Evolutionary conservation across 129 eudicot species (phyloP), one percentile per base, ranked within the genome.

Genomic region (Flaveria linearis): DNA sequence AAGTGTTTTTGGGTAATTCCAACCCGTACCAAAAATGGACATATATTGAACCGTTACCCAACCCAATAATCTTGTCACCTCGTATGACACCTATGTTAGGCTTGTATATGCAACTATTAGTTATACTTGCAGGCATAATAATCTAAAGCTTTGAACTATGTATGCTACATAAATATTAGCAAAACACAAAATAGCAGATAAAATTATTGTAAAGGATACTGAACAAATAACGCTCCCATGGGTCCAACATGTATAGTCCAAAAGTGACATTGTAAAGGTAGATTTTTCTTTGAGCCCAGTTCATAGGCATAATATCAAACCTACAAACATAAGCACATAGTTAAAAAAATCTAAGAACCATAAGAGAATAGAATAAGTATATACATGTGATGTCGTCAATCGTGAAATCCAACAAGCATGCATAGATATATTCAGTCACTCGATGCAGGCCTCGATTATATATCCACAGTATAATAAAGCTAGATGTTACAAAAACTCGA

Each of bases 161-260:
- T 1, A 23, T 69, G 58, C 2, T 20, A 22, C 46, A 13, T 28
- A 0, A 13, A 13, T 25, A 13, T 28, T 2, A 30, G 9, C 42
- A 20, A 18, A 73, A 73, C 4, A 36, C 13, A 39, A 56, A 17
- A 39, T 22, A 74, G 58, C 26, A 22, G 62, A 75, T 28, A 47
- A 3, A 7, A 0, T 76, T 58, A 12, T 20, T 20, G 67, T 51
- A 66, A 76, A 88, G 94, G 96, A 92, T 90, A 92, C 98, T 92
- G 87, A 92, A 90, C 52, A 93, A 85, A 66, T 75, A 90, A 39
- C 98, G 95, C 87, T 93, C 96, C 98, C 98, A 93, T 84, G 87
- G 84, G 70, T 93, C 98, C 41, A 93, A 56, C 98, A 93, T 93
- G 88, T 92, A 90, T 56, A 93, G 95, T 0, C 98, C 96, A 53